Base-by-base conservation (phyloP, 2,329 filamentous ascomycete species). In the Dryadomyces sulphureus region DNA sequence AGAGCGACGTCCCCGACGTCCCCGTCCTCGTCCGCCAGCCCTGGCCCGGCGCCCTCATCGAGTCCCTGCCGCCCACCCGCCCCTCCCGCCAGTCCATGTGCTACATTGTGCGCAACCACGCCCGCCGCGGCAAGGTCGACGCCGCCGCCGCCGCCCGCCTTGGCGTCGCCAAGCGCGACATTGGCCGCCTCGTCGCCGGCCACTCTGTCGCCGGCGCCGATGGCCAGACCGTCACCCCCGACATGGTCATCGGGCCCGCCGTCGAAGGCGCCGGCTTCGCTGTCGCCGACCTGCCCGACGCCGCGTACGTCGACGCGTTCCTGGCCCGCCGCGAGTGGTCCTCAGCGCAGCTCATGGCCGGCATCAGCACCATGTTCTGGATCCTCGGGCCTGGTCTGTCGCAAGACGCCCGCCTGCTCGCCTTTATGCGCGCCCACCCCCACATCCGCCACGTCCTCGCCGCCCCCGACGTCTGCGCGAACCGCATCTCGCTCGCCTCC, bases 111-210 rank as follows among this genome's bases (percentile, higher is more conserved):
- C 84, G 86, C 54, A 78, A 77, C 45, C 77, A 87, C 51, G 69
- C 79, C 34, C 73, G 82, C 45, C 77, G 92, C 45, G 92, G 92
- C 45, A 90, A 82, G 56, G 95, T 98, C 57, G 70, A 85, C 49
- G 65, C 75, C 0, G 59, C 72, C 41, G 75, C 69, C 48, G 90
- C 88, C 0, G 69, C 65, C 50, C 68, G 65, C 24, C 64, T 88
- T 2, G 81, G 81, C 1, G 73, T 96, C 1, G 63, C 65, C 19
- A 71, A 67, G 45, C 59, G 53, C 0, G 65, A 80, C 42, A 93
- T 72, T 60, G 68, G 68, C 32, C 55, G 60, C 12, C 68, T 98
- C 38, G 69, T 80, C 0, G 59, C 56, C 1, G 87, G 88, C 2
- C 53, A 79, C 50, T 78, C 62, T 41, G 78, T 92, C 1, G 63